A percentile compares a stretch with the other conserved stretches of the same genome.
Conservation (phyloP, 2,329 filamentous ascomycete genomes). For the Sporothrix globosa region DNA sequence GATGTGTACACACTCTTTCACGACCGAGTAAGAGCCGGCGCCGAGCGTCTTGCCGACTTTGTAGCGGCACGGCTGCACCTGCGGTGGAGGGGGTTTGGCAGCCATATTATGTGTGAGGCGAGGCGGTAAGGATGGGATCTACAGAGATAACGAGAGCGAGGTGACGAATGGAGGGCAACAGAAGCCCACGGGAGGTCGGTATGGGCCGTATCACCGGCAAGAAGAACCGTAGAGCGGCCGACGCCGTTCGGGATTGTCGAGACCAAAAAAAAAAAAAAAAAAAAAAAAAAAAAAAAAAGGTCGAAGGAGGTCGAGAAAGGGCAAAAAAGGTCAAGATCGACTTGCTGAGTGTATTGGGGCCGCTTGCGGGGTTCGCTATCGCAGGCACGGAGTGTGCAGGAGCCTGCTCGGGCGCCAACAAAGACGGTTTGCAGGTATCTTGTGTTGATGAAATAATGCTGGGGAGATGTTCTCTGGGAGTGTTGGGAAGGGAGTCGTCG, state of each 20-base stretch:
- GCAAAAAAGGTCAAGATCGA: constrained; percentile 1
- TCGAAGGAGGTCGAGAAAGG: background rate
- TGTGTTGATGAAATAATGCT: background rate
- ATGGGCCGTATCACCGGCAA: background rate
- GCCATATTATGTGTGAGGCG: background rate
- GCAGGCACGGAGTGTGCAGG: background rate
- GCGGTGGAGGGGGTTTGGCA: constrained; percentile 29
- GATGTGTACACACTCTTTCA: constrained; percentile 98
- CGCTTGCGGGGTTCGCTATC: constrained; percentile 14
- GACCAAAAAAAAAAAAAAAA: too few species aligned
- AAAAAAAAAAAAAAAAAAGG: too few species aligned
- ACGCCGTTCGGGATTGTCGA: background rate
- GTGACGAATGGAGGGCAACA: background rate
- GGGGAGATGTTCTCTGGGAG: background rate
- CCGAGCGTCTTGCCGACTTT: constrained; percentile 98
- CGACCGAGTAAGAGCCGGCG: constrained; percentile 95
- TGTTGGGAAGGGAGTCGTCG: background rate
- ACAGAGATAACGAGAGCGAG: background rate
- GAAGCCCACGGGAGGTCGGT: background rate
- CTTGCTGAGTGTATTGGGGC: constrained; percentile 11
- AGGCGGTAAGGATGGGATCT: background rate
- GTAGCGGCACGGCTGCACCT: constrained; percentile 94
- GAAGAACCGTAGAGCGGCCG: background rate
- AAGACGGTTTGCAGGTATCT: too few species aligned
- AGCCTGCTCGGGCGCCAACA: background rate